A percentile compares a stretch with the other conserved stretches of the same genome.
Evolutionary conservation across 176 grass and related monocot species (phyloP).

Genomic region (Cenchrus purpureus): DNA sequence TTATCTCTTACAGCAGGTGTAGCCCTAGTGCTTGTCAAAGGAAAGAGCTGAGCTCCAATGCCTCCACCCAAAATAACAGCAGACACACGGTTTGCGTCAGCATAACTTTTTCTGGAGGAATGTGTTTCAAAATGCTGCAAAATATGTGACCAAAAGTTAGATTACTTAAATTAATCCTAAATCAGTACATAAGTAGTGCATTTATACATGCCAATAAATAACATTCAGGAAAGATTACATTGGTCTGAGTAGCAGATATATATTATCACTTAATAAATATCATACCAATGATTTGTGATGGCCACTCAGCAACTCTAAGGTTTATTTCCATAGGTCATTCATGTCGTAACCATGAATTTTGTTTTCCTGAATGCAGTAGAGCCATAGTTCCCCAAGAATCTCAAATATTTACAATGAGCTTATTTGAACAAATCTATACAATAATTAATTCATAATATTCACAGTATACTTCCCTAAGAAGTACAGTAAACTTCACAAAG

Average conservation of each 20-base stretch:
- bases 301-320: neutral
- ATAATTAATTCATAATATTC: neutral
- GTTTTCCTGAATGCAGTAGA: slow-evolving; percentile 11
- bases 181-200: neutral
- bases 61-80: slow-evolving; percentile 80
- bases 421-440: neutral
- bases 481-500: neutral
- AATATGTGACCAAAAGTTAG: slow-evolving; percentile 19
- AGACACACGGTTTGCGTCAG: slow-evolving; percentile 61
- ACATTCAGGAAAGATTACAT: neutral
- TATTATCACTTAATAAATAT: neutral
- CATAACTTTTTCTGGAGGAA: slow-evolving; percentile 41
- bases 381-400: neutral
- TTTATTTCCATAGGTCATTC: slow-evolving; percentile 2
- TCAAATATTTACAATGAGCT: neutral
- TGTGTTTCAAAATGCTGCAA: slow-evolving; percentile 56
- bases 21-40: slow-evolving; percentile 79
- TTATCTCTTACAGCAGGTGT: slow-evolving; percentile 68
- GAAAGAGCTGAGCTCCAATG: slow-evolving; percentile 66
- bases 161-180: neutral
- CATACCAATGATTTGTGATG: neutral
- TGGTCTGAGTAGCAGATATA: neutral
- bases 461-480: neutral
- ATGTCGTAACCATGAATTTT: neutral
- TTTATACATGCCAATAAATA: slow-evolving; percentile 25